Percentiles rank a stretch among this genome's conserved stretches.
phyloP scores from a whole-genome alignment of 140 eudicot species.

The Anethum foeniculum region DNA sequence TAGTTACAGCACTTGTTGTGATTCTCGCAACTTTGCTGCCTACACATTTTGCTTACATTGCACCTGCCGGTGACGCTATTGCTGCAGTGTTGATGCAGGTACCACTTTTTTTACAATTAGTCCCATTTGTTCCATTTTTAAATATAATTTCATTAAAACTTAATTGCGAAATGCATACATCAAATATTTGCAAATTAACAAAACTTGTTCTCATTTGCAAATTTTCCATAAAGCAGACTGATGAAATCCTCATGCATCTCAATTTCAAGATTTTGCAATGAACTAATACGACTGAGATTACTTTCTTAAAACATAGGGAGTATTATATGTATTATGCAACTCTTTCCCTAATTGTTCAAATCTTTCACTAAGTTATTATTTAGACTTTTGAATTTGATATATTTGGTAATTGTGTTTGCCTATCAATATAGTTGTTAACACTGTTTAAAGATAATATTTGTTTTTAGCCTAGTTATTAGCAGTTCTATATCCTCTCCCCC shows the following conservation, averaged over 20 bases:
- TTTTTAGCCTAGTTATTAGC: not conserved
- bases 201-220: not conserved
- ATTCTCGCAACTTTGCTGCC: conserved; percentile 69
- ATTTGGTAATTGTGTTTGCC: not conserved
- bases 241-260: not conserved
- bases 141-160: not conserved
- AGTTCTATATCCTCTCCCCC: not conserved
- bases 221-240: not conserved
- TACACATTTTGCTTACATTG: conserved; percentile 48
- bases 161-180: not conserved
- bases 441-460: not conserved
- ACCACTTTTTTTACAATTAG: not conserved
- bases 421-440: not conserved
- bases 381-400: too few species aligned
- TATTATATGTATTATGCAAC: not conserved
- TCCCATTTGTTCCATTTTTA: not conserved
- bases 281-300: not conserved
- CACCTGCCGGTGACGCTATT: conserved; percentile 72
- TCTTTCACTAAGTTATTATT: not conserved
- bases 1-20: conserved; percentile 61
- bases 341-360: not conserved
- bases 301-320: not conserved
- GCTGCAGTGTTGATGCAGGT: conserved; percentile 82
- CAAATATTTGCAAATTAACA: not conserved
- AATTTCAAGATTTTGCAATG: not conserved